Percentiles rank a stretch among this genome's conserved stretches.
phyloP scores from a whole-genome alignment of 2,329 filamentous ascomycete genomes.

The Phoma herbarum region DNA sequence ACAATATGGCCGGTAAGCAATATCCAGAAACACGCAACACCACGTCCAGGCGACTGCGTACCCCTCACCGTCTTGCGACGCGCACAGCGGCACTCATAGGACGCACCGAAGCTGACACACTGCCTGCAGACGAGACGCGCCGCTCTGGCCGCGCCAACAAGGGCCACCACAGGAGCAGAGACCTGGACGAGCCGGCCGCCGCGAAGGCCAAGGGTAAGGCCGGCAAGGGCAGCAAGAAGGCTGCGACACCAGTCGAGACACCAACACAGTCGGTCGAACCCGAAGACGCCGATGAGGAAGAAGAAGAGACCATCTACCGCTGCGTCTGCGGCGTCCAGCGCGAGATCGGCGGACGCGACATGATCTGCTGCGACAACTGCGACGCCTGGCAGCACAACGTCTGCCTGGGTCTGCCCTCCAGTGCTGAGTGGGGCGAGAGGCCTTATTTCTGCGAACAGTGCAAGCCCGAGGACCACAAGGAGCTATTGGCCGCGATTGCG shows the following conservation, averaged over 20 bases:
- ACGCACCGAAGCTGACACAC: slow-evolving; percentile 37
- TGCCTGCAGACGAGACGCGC: slow-evolving; percentile 76
- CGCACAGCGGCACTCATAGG: slow-evolving; percentile 21
- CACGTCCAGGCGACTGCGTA: slow-evolving; percentile 11
- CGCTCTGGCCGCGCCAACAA: slow-evolving; percentile 96
- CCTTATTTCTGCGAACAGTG: slow-evolving; percentile 91
- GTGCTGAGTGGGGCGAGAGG: slow-evolving; percentile 61
- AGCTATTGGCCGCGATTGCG: slow-evolving; percentile 78
- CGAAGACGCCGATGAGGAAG: slow-evolving; percentile 55
- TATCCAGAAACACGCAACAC: slow-evolving; percentile 39
- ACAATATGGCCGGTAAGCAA: slow-evolving; percentile 69
- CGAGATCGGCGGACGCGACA: slow-evolving; percentile 85
- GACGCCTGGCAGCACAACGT: slow-evolving; percentile 97
- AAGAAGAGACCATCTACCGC: slow-evolving; percentile 75
- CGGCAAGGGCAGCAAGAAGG: slow-evolving; percentile 18
- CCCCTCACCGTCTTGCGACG: slow-evolving; percentile 16
- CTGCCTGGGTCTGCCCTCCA: slow-evolving; percentile 86
- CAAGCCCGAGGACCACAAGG: slow-evolving; percentile 81
- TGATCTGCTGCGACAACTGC: slow-evolving; percentile 96
- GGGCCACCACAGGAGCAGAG: slow-evolving; percentile 91
- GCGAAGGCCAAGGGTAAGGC: slow-evolving; percentile 53
- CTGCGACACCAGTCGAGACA: slow-evolving; percentile 34
- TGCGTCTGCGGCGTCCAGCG: slow-evolving; percentile 87
- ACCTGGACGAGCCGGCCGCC: slow-evolving; percentile 57
- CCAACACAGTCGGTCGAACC: slow-evolving; percentile 53